Evolutionary conservation across 768 basidiomycete genomes (phyloP).

Genomic region (Naganishia vishniacii): DNA sequence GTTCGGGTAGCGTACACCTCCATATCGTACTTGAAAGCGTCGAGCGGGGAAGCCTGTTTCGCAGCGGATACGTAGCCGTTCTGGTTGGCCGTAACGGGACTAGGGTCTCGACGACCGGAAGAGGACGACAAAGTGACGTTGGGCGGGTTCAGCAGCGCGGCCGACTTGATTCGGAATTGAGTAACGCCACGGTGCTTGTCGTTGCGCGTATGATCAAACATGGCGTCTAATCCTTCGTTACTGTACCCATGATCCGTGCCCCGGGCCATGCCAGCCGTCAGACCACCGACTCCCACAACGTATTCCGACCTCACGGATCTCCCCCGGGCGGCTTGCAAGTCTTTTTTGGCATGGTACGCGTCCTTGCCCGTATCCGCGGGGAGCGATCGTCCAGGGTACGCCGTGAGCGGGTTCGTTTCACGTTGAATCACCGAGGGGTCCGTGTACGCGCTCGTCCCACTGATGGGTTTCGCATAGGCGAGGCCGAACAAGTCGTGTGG

Average conservation of each 20-base stretch:
- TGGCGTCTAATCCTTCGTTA: slow-evolving; percentile 7
- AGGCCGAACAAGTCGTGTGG: slow-evolving; percentile 25
- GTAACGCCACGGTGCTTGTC: slow-evolving; percentile 6
- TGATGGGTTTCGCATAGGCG: slow-evolving; percentile 23
- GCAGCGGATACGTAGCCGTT: slow-evolving; percentile 7
- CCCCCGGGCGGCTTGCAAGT: background rate
- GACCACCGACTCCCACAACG: slow-evolving; percentile 25
- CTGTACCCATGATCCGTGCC: background rate
- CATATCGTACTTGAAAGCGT: slow-evolving; percentile 2
- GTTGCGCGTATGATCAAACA: slow-evolving; percentile 16
- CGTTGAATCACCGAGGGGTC: slow-evolving; percentile 7
- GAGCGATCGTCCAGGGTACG: slow-evolving; percentile 7
- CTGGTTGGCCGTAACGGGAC: slow-evolving; percentile 1
- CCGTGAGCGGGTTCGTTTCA: slow-evolving; percentile 5
- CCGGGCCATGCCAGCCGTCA: slow-evolving; percentile 19
- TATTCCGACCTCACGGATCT: background rate
- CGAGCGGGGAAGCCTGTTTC: slow-evolving; percentile 16
- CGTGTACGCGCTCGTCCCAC: background rate
- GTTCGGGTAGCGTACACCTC: slow-evolving; percentile 6
- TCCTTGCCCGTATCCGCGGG: slow-evolving; percentile 15
- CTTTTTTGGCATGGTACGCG: background rate
- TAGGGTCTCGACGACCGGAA: background rate
- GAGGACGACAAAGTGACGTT: slow-evolving; percentile 14
- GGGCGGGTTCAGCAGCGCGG: slow-evolving; percentile 10
- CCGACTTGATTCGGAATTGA: slow-evolving; percentile 15